Base-by-base conservation (phyloP, 805 yeast species). In the Ogataea methanolica region DNA sequence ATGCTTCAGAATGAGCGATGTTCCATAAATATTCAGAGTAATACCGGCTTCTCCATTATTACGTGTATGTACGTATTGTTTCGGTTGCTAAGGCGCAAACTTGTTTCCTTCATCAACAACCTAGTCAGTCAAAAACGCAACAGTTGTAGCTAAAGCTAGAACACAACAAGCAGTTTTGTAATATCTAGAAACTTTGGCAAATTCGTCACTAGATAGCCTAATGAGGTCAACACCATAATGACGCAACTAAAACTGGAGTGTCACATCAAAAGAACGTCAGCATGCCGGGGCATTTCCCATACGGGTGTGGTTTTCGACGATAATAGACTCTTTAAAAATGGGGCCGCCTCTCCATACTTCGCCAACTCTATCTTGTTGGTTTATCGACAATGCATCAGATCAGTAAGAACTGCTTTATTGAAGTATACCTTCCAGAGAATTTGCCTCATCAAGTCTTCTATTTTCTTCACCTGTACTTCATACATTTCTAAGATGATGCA, bases 71-170 rank as follows among this genome's bases (percentile, higher is more conserved):
- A 3, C 21, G 21, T 19, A 19, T 19, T 26, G 29, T 26, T 26
- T 6, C 5, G 21, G 5, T 12, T 19, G 21, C 44, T 41, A 41
- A 16, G 45, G 47, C 8, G 48, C 45, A 21, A 59, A 31, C 2
- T 66, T 66, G 33, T 59, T 47, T 2, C 62, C 68, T 8, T 64
- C 45, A 2, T 63, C 68, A 29, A 62, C 57, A 1, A 52, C 56
- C 12, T 61, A 42, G 5, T 62, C 66, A 15, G 59, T 39, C n/a
- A 56, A 38, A 9, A 59, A 49, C 1, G 51, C 59, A 6, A 57
- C 23, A 8, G 48, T 36, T 5, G 59, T 49, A 5, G 53, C 8
- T 2, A 52, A n/a, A 2, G 63, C 61, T 4, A 57, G 36, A 2
- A 54, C 19, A 2, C 56, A 57, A 42, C 63, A 54, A 1, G 50